Percentiles rank a stretch among this genome's conserved stretches.
Conservation (phyloP, 1,284 basidiomycete species). For the Exobasidium cylindrosporum region DNA sequence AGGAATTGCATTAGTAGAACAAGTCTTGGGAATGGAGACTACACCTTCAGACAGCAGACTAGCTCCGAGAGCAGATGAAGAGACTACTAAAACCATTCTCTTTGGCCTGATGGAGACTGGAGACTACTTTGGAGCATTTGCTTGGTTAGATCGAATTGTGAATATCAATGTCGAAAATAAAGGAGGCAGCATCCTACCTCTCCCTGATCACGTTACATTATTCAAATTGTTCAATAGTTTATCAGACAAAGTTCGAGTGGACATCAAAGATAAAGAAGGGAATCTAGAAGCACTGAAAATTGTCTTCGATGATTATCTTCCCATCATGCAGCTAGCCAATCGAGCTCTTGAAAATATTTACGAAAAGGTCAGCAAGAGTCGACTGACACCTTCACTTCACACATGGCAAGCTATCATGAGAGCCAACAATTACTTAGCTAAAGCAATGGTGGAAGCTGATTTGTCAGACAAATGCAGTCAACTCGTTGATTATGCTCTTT, state of each 20-base stretch:
- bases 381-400: not conserved
- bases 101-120: conserved; percentile 35
- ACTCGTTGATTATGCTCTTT: not conserved
- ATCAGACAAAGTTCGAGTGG: too few relatives aligned
- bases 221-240: too few relatives aligned
- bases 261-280: too few relatives aligned
- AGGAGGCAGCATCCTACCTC: not conserved
- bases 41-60: conserved; percentile 32
- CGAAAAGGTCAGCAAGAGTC: not conserved
- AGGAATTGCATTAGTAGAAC: conserved; percentile 69
- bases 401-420: not conserved
- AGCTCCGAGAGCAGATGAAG: conserved; percentile 60
- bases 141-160: conserved; percentile 35
- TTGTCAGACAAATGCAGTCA: not conserved
- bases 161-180: not conserved
- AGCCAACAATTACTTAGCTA: not conserved
- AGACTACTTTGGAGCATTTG: conserved; percentile 31
- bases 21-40: conserved; percentile 63
- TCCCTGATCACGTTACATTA: too few relatives aligned
- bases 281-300: too few relatives aligned
- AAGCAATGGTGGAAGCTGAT: not conserved
- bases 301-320: not conserved
- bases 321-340: not conserved
- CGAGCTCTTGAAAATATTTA: not conserved
- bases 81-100: conserved; percentile 68